Conservation (phyloP, 345 rosid species). For the Euclidium syriacum region DNA sequence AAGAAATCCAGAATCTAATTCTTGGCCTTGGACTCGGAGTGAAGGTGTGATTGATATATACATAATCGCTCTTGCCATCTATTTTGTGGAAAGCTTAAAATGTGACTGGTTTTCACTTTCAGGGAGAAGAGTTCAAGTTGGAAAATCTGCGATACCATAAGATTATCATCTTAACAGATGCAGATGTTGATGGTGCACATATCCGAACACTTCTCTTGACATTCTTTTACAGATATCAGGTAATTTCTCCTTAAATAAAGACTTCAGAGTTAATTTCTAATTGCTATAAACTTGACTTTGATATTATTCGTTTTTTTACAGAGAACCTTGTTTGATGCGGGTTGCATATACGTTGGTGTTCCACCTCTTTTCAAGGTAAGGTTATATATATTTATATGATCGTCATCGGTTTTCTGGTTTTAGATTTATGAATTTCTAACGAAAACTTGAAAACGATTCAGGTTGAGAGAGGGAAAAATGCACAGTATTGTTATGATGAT, state of each 20-base stretch:
- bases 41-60: conserved; percentile 45
- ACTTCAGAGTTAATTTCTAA: neutral
- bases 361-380: conserved; percentile 95
- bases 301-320: conserved; percentile 35
- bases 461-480: conserved; percentile 94
- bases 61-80: conserved; percentile 5
- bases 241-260: conserved; percentile 11
- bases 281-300: conserved; percentile 16
- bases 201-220: conserved; percentile 88
- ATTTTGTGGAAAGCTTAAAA: conserved; percentile 1
- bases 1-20: conserved; percentile 95
- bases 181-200: conserved; percentile 99
- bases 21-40: conserved; percentile 97
- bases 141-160: conserved; percentile 88
- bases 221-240: conserved; percentile 99
- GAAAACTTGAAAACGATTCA: conserved; percentile 26
- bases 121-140: conserved; percentile 93
- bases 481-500: conserved; percentile 71
- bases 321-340: conserved; percentile 87
- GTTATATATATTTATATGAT: conserved; percentile 10
- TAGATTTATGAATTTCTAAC: conserved; percentile 5
- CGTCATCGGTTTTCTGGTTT: conserved; percentile 2
- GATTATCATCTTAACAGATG: conserved; percentile 97
- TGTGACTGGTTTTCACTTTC: conserved; percentile 23
- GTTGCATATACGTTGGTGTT: conserved; percentile 96